Conservation (phyloP, 495 filamentous ascomycete genomes). For the Platismatia glauca region DNA sequence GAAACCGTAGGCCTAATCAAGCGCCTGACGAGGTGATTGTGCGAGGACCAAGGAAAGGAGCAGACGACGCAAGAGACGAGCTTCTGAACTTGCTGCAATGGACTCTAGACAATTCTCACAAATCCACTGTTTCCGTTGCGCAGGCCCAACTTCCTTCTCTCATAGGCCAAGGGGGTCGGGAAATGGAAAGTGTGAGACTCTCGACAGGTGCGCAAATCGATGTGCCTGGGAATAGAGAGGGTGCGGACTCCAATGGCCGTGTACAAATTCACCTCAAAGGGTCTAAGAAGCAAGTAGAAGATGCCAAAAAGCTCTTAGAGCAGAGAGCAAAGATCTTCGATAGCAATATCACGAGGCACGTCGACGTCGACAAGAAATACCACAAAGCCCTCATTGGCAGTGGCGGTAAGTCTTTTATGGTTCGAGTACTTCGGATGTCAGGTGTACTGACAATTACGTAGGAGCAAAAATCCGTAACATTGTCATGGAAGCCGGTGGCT, state of each 20-base stretch:
- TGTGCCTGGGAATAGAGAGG: constrained; percentile 61
- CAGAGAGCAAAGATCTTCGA: constrained; percentile 80
- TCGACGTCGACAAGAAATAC: constrained; percentile 84
- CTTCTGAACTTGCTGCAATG: constrained; percentile 79
- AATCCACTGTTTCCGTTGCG: constrained; percentile 70
- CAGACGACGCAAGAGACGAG: constrained; percentile 83
- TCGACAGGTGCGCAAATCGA: constrained; percentile 80
- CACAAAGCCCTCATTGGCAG: constrained; percentile 84
- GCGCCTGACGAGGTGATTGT: constrained; percentile 83
- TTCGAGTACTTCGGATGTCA: no score
- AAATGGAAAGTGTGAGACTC: constrained; percentile 81
- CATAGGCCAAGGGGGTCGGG: constrained; percentile 81
- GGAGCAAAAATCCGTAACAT: constrained; percentile 81
- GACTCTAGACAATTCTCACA: constrained; percentile 72
- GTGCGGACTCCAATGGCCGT: constrained; percentile 49
- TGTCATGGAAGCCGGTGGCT: constrained; percentile 77
- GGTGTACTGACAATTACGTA: constrained; percentile 26
- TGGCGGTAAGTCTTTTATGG: constrained; percentile 54
- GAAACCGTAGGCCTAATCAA: constrained; percentile 57
- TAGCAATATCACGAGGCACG: constrained; percentile 68
- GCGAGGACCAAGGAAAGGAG: constrained; percentile 82
- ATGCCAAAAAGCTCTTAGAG: constrained; percentile 79
- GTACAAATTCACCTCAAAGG: constrained; percentile 86
- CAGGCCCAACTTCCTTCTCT: constrained; percentile 79
- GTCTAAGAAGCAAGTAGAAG: constrained; percentile 77